These are phyloP conservation scores for Purpureocillium takamizusanense DNA, from an alignment of 2,329 filamentous ascomycete species.

Conservation along the genomic window DNA sequence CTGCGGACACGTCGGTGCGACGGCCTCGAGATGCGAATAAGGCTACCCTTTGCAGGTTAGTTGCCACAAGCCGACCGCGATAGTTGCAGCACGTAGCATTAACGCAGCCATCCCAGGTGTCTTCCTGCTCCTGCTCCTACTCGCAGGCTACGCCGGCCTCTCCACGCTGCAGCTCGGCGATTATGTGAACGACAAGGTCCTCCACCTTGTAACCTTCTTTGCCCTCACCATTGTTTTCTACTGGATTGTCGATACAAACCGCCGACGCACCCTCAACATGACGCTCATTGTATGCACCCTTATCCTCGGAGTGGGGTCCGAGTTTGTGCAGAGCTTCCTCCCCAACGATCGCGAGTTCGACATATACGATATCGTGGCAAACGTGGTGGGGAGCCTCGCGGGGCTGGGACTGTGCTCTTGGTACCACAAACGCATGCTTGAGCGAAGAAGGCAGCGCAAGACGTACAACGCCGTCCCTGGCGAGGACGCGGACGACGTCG, in stretches of 20 bases:
- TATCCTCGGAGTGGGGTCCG: conserved; percentile 60
- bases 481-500: conserved; percentile 58
- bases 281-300: conserved; percentile 74
- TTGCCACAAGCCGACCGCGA: neutral
- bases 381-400: conserved; percentile 66
- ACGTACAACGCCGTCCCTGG: conserved; percentile 63
- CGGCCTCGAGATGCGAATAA: conserved; percentile 62
- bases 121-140: conserved; percentile 61
- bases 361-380: conserved; percentile 77
- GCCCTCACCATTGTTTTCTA: conserved; percentile 81
- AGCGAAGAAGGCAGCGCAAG: conserved; percentile 68
- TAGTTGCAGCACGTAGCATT: conserved; percentile 2
- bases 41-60: conserved; percentile 80
- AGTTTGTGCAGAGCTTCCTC: conserved; percentile 66
- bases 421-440: conserved; percentile 95
- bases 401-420: conserved; percentile 70
- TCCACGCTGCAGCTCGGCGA: conserved; percentile 48
- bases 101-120: conserved; percentile 37
- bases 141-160: conserved; percentile 73
- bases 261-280: conserved; percentile 75
- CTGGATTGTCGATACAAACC: conserved; percentile 90
- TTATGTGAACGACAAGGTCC: conserved; percentile 76
- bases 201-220: conserved; percentile 87
- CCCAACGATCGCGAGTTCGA: conserved; percentile 68
- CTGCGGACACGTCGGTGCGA: neutral